Conservation (phyloP, 2,329 filamentous ascomycete species). For the Camptophora hylomeconis region DNA sequence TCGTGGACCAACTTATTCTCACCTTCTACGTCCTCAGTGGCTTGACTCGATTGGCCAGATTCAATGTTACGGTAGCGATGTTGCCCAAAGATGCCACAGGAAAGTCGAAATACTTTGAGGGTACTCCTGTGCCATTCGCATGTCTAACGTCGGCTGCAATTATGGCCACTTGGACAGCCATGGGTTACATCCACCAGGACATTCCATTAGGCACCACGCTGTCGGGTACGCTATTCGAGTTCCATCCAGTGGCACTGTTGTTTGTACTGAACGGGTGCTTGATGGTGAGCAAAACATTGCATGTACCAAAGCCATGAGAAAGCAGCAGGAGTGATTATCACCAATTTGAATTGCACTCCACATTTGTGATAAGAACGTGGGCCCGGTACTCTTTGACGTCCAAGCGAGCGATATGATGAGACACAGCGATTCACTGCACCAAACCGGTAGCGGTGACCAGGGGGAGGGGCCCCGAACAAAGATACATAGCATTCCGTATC, state of each 20-base stretch:
- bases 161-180: slow-evolving; percentile 80
- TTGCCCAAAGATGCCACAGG: slow-evolving; percentile 85
- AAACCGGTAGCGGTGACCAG: no score
- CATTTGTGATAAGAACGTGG: no score
- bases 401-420: no score
- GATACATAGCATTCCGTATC: no score
- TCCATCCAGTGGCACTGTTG: slow-evolving; percentile 69
- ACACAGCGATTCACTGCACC: no score
- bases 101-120: slow-evolving; percentile 93
- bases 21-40: slow-evolving; percentile 79
- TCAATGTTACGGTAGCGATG: slow-evolving; percentile 87
- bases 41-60: slow-evolving; percentile 81
- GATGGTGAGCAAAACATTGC: slow-evolving; percentile 91
- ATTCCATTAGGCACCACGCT: slow-evolving; percentile 65
- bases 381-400: no score
- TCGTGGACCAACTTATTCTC: slow-evolving; percentile 65
- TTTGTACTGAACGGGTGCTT: slow-evolving; percentile 83
- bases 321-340: no score
- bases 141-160: slow-evolving; percentile 65
- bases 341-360: no score
- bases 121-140: slow-evolving; percentile 78
- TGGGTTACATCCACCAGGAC: slow-evolving; percentile 64
- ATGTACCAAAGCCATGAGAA: slow-evolving; percentile 67
- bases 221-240: slow-evolving; percentile 56
- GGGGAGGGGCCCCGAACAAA: no score